Evolutionary conservation across 257 asterid genomes (phyloP).

Genomic region (Solanum neorickii): DNA sequence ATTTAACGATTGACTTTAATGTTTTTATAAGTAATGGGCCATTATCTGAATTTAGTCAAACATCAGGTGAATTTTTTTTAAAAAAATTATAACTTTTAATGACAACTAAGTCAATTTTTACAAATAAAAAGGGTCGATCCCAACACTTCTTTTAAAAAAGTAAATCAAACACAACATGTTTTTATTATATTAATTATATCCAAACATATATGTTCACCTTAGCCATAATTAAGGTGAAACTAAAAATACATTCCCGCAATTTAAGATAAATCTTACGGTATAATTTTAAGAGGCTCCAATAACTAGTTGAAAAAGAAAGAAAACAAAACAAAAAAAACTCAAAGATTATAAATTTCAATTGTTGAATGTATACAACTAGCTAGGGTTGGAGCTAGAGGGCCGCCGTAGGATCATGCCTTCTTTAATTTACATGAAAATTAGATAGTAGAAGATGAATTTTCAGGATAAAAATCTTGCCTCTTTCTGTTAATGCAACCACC

Average conservation of each 20-base stretch:
- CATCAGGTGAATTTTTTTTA: too few relatives aligned
- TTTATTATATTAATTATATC: background rate
- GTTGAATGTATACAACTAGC: background rate
- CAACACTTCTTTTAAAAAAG: background rate
- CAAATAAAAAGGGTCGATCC: background rate
- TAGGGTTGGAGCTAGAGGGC: background rate
- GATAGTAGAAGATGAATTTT: background rate
- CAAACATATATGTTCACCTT: background rate
- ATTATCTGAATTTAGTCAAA: too few relatives aligned
- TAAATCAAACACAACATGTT: background rate
- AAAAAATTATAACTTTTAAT: background rate
- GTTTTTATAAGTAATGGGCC: too few relatives aligned
- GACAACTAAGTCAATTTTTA: background rate
- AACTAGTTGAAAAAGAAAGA: background rate
- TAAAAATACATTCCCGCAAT: background rate
- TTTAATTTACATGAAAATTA: background rate
- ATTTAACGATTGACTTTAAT: too few relatives aligned
- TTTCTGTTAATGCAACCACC: background rate
- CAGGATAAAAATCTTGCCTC: background rate
- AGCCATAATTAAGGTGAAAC: background rate
- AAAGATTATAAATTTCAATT: background rate
- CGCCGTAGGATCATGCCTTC: background rate
- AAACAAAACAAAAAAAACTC: background rate
- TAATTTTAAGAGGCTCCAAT: background rate
- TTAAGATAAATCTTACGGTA: background rate